These are phyloP conservation scores for Meyerozyma guilliermondii DNA, from an alignment of 1,139 yeast genomes.

Conservation along the genomic window DNA sequence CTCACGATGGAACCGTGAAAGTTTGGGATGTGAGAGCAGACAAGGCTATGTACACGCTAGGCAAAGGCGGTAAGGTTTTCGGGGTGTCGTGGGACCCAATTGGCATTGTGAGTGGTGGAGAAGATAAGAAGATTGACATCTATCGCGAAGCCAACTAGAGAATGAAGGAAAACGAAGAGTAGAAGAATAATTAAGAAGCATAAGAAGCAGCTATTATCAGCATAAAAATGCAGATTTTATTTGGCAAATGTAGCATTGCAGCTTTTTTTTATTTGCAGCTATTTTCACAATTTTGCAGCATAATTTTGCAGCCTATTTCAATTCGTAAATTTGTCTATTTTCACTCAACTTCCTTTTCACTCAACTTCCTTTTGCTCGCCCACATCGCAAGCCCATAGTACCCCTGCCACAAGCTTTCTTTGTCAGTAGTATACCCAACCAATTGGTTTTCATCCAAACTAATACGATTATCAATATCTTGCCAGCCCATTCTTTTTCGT, in stretches of 20 bases:
- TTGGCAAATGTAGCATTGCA: too few relatives aligned
- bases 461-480: slow-evolving; percentile 36
- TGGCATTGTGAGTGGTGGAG: slow-evolving; percentile 91
- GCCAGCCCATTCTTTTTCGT: slow-evolving; percentile 60
- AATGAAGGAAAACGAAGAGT: slow-evolving; percentile 15
- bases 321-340: too few relatives aligned
- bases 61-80: slow-evolving; percentile 68
- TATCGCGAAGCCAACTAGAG: slow-evolving; percentile 56
- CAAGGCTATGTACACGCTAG: slow-evolving; percentile 78
- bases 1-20: slow-evolving; percentile 92
- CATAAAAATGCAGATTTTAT: too few relatives aligned
- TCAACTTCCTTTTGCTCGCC: slow-evolving; percentile 6
- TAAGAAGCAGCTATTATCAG: too few relatives aligned
- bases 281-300: too few relatives aligned
- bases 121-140: slow-evolving; percentile 88
- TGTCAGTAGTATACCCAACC: slow-evolving; percentile 57
- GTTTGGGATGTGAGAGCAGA: slow-evolving; percentile 95
- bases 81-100: slow-evolving; percentile 84
- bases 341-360: too few relatives aligned
- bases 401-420: slow-evolving; percentile 68
- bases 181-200: slow-evolving; percentile 2
- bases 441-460: slow-evolving; percentile 29
- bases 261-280: too few relatives aligned
- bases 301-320: too few relatives aligned
- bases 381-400: slow-evolving; percentile 46